These are phyloP conservation scores for Kappamyces sp. DNA, from an alignment of 192 early-diverging fungal genomes.

Conservation along the genomic window DNA sequence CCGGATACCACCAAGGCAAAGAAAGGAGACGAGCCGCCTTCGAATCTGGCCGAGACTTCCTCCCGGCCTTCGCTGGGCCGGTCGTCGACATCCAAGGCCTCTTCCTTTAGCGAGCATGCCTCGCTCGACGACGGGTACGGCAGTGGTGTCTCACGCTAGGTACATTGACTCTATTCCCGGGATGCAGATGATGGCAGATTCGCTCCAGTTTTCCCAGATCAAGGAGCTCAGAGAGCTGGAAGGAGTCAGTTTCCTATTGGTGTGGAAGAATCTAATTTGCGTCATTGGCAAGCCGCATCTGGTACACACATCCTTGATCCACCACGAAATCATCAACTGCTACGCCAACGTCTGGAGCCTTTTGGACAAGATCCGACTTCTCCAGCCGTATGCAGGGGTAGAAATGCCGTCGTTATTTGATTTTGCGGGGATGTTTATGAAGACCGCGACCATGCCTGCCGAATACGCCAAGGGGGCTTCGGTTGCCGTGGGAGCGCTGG, in stretches of 20 bases:
- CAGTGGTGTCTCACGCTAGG: no score
- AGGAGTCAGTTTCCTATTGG: conserved; percentile 29
- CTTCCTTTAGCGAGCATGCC: no score
- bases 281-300: conserved; percentile 67
- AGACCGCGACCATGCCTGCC: conserved; percentile 61
- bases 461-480: conserved; percentile 58
- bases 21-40: no score
- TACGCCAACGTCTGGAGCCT: conserved; percentile 63
- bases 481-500: conserved; percentile 63
- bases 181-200: no score
- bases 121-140: no score
- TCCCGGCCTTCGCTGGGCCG: no score
- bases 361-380: conserved; percentile 37
- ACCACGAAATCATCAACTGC: conserved; percentile 52
- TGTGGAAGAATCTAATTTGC: conserved; percentile 80
- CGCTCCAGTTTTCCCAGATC: conserved; percentile 53
- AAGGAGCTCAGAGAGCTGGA: conserved; percentile 34
- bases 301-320: conserved; percentile 45
- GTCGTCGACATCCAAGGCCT: no score
- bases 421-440: conserved; percentile 71
- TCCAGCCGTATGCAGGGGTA: conserved; percentile 52
- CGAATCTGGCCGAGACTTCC: no score
- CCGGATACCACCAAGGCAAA: no score
- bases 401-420: conserved; percentile 67
- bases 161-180: no score